phyloP scores from a whole-genome alignment of 176 grass and related monocot genomes.

The Musa acuminata region DNA sequence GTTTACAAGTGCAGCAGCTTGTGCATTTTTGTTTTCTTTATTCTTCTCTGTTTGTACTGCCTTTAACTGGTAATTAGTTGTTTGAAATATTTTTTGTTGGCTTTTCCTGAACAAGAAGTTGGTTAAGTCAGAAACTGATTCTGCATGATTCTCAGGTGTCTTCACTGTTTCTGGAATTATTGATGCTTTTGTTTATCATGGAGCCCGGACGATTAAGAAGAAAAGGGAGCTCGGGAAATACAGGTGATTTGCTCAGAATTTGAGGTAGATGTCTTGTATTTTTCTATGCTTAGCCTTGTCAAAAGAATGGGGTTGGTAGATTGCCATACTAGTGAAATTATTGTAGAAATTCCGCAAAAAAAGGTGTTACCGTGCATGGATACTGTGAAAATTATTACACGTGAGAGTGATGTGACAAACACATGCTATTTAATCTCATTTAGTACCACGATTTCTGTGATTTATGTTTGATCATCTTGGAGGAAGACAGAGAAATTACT shows the following conservation, averaged over 20 bases:
- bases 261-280: not conserved
- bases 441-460: no score
- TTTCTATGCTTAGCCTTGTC: not conserved
- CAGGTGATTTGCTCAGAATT: slow-evolving; percentile 39
- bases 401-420: not conserved
- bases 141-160: slow-evolving; percentile 45
- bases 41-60: no score
- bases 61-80: not conserved
- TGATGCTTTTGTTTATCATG: slow-evolving; percentile 92
- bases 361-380: not conserved
- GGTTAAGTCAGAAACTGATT: not conserved
- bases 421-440: no score
- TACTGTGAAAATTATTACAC: not conserved
- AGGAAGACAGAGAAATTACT: no score
- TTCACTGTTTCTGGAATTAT: slow-evolving; percentile 94
- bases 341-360: no score
- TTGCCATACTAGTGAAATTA: not conserved
- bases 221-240: slow-evolving; percentile 91
- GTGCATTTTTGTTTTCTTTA: no score
- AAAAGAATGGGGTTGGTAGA: not conserved
- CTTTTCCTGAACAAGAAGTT: not conserved
- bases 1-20: no score
- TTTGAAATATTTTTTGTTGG: slow-evolving; percentile 8
- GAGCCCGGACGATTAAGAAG: slow-evolving; percentile 82
- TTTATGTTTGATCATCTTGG: no score